These are phyloP conservation scores for Stellera chamaejasme DNA, from an alignment of 345 rosid genomes.

Conservation along the genomic window DNA sequence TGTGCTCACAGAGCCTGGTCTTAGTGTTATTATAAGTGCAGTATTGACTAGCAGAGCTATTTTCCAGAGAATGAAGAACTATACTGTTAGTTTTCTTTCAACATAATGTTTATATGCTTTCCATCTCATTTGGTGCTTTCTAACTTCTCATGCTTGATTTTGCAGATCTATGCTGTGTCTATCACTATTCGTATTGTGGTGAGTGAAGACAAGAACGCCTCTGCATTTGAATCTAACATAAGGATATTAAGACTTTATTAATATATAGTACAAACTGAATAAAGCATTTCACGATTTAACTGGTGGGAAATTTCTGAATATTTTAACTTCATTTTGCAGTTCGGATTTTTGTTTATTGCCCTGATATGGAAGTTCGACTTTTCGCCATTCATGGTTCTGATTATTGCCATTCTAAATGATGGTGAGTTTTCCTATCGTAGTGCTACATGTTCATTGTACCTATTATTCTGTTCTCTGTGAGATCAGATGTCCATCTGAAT, in stretches of 20 bases:
- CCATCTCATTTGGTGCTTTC: neutral
- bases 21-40: slow-evolving; percentile 78
- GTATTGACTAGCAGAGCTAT: slow-evolving; percentile 79
- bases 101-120: too few species aligned
- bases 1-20: slow-evolving; percentile 67
- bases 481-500: too few species aligned
- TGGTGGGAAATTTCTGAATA: too few species aligned
- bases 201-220: slow-evolving; percentile 15
- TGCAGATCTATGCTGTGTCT: slow-evolving; percentile 83
- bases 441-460: too few species aligned
- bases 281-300: too few species aligned
- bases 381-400: slow-evolving; percentile 90
- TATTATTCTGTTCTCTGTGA: too few species aligned
- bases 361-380: slow-evolving; percentile 81
- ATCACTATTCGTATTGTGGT: slow-evolving; percentile 89
- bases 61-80: slow-evolving; percentile 91
- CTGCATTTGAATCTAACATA: too few species aligned
- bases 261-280: too few species aligned
- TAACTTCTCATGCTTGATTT: neutral
- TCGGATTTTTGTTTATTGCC: slow-evolving; percentile 81
- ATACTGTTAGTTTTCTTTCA: slow-evolving; percentile 37
- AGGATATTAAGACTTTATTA: too few species aligned
- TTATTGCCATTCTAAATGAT: slow-evolving; percentile 78
- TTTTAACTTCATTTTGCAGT: slow-evolving; percentile 23
- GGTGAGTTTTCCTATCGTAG: slow-evolving; percentile 28